Percentiles rank a stretch among this genome's conserved stretches.
Evolutionary conservation across 768 basidiomycete species (phyloP).

Genomic region (Suillus discolor): DNA sequence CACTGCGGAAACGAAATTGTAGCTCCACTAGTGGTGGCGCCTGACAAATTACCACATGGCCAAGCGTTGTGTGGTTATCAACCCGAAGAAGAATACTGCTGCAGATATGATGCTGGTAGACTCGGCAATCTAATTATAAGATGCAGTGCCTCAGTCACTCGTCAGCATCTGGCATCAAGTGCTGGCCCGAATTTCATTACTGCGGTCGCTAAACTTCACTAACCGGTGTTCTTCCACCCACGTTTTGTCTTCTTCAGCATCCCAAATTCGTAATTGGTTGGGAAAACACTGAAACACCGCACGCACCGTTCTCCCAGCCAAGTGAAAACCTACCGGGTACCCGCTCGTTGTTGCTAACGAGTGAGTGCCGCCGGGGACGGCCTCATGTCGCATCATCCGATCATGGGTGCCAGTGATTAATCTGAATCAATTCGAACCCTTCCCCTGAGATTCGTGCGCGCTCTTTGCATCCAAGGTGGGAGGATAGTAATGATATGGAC

Average conservation of each 20-base stretch:
- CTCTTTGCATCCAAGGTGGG: not conserved
- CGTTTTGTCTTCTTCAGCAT: not conserved
- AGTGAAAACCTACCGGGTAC: not conserved
- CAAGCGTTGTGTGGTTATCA: not conserved
- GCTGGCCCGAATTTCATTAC: not conserved
- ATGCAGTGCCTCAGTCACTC: not conserved
- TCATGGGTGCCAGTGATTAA: slow-evolving; percentile 1
- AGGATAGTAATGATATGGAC: not conserved
- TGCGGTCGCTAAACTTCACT: not conserved
- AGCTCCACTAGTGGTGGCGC: too few relatives aligned
- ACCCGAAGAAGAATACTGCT: not conserved
- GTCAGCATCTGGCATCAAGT: not conserved
- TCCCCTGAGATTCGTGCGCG: not conserved
- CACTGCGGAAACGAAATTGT: too few relatives aligned
- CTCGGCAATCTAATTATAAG: too few relatives aligned
- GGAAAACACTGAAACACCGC: too few relatives aligned
- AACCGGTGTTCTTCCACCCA: not conserved
- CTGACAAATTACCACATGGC: too few relatives aligned
- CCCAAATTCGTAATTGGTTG: not conserved
- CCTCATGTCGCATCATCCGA: not conserved
- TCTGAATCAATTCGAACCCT: not conserved
- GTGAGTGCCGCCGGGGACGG: not conserved
- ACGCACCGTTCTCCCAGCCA: not conserved
- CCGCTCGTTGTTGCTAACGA: not conserved
- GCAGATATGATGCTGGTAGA: not conserved